These are phyloP conservation scores for Inosperma sp. DNA, from an alignment of 768 basidiomycete genomes.

Conservation along the genomic window DNA sequence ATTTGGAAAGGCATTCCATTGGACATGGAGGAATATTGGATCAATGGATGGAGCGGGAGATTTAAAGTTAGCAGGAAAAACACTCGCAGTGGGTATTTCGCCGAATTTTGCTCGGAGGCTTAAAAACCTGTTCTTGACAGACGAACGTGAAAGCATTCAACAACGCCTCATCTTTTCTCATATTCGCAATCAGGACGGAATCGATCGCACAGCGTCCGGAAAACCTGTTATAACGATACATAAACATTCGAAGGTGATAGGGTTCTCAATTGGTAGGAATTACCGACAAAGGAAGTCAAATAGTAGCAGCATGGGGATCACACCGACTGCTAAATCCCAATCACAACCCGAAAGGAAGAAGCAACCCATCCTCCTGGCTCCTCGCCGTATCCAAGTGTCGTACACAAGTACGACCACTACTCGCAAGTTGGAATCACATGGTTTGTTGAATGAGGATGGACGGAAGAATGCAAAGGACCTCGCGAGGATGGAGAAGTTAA, in stretches of 20 bases:
- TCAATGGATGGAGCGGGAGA: conserved; percentile 55
- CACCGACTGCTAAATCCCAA: conserved; percentile 25
- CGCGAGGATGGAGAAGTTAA: conserved; percentile 26
- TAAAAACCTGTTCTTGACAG: conserved; percentile 22
- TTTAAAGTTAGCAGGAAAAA: conserved; percentile 56
- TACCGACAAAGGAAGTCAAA: conserved; percentile 30
- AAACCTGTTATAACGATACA: conserved; percentile 71
- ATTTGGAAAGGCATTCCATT: conserved; percentile 47
- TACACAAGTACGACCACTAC: conserved; percentile 76
- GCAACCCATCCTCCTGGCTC: conserved; percentile 56
- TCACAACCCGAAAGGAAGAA: conserved; percentile 25
- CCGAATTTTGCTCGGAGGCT: not conserved
- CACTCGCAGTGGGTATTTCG: conserved; percentile 32
- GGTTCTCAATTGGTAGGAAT: conserved; percentile 74
- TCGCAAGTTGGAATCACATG: conserved; percentile 61
- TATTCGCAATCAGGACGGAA: conserved; percentile 39
- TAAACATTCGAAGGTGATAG: conserved; percentile 74
- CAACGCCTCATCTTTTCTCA: conserved; percentile 64
- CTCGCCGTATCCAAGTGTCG: conserved; percentile 71
- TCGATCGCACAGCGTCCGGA: conserved; percentile 31
- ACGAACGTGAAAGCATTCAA: conserved; percentile 55
- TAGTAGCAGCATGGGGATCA: conserved; percentile 12
- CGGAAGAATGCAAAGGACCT: conserved; percentile 30
- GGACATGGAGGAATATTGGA: conserved; percentile 62
- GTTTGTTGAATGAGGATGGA: conserved; percentile 50